phyloP scores from a whole-genome alignment of 305 asterid species.

The Withania somnifera region DNA sequence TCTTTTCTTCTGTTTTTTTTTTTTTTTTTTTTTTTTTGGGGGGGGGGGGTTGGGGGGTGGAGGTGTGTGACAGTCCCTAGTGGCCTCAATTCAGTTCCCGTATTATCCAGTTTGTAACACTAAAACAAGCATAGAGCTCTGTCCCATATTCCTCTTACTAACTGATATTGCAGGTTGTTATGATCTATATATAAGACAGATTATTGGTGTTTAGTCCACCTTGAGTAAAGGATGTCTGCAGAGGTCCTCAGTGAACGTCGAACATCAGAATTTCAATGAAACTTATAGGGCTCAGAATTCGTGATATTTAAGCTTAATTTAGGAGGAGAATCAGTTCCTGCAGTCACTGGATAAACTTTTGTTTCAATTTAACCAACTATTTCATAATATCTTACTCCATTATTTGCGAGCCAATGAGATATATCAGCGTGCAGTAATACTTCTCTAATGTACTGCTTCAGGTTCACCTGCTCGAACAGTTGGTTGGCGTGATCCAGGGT shows the following conservation, averaged over 20 bases:
- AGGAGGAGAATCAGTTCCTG: neutral
- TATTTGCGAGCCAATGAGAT: neutral
- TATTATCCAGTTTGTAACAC: neutral
- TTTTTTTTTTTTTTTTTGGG: too few relatives aligned
- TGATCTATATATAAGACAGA: neutral
- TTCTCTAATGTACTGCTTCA: neutral
- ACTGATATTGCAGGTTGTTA: neutral
- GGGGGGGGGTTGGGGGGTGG: too few relatives aligned
- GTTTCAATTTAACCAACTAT: neutral
- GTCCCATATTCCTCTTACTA: neutral
- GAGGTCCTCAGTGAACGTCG: neutral
- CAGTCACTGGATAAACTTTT: neutral
- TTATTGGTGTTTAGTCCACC: neutral
- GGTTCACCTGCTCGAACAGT: slow-evolving; percentile 83
- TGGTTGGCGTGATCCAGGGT: slow-evolving; percentile 91
- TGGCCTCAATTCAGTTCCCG: neutral
- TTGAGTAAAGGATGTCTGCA: neutral
- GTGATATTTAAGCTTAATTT: neutral
- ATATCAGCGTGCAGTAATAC: neutral
- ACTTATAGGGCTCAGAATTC: neutral
- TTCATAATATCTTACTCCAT: neutral
- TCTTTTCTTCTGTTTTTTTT: too few relatives aligned
- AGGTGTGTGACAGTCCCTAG: too few relatives aligned
- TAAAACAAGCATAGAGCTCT: neutral
- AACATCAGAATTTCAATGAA: neutral